Evolutionary conservation across 108 stramenopile species (phyloP), one percentile per base, ranked within the genome.

Genomic region (Cyclotella choctawhatcheeana): DNA sequence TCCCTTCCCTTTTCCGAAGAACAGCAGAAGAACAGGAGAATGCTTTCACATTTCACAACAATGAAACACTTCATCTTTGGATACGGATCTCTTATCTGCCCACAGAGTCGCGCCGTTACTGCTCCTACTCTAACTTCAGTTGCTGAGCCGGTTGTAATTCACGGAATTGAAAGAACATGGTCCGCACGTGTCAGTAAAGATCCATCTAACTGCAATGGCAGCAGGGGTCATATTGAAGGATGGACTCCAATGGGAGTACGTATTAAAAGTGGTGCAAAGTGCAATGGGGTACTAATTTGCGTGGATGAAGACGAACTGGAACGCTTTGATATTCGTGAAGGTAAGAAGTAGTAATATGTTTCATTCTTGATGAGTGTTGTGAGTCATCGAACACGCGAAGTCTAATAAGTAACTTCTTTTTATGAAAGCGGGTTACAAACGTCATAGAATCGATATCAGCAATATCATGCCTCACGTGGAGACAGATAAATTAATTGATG

Each of bases 31-130:
- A 12, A 6, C 37, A 40, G 37, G 8, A 40, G 32, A 22, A 7
- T 12, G 6, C 13, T 34, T 61, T 2, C 8, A n/a, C 60, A 61
- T 8, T 5, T 7, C 5, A 56, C 29, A 56, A 64, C 16, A 33
- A 77, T 77, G 76, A 77, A 64, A 35, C 84, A 88, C 47, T 82
- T 77, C 58, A 73, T 90, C 33, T 88, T 90, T 74, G 89, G 86
- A 8, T 91, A 87, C 65, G 90, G 90, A 29, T 87, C 86, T 48
- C 73, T 91, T 17, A 86, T 91, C 24, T 91, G 90, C 69, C 71
- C 86, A 8, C 48, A 86, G 25, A 77, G 74, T 8, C 71, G 90
- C 25, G 72, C 84, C 26, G 61, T 85, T 17, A 91, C 87, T 43
- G 84, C 87, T 31, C 86, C 90, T 0, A 73, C 84, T 21, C 64